These are phyloP conservation scores for Naganishia albida DNA, from an alignment of 1,284 basidiomycete genomes.

Conservation along the genomic window DNA sequence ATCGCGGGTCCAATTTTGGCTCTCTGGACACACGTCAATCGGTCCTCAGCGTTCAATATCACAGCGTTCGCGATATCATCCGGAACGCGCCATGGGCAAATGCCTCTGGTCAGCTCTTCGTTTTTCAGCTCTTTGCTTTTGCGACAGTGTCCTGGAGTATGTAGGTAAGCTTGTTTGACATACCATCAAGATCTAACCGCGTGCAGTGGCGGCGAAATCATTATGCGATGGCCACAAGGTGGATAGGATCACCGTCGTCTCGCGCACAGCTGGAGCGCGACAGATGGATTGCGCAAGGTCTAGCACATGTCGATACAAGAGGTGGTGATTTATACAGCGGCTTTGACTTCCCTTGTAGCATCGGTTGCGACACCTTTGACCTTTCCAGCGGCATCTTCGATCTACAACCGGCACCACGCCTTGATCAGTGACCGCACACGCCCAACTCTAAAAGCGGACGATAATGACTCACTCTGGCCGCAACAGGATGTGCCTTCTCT, in stretches of 20 bases:
- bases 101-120: no score
- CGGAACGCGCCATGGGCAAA: no score
- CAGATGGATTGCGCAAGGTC: background rate
- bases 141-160: no score
- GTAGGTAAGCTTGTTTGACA: no score
- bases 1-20: no score
- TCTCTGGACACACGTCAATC: no score
- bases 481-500: constrained; percentile 25
- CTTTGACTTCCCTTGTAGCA: constrained; percentile 19
- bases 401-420: background rate
- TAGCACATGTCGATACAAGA: constrained; percentile 16
- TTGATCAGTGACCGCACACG: background rate
- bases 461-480: constrained; percentile 25
- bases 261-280: no score
- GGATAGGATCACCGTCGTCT: background rate
- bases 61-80: no score
- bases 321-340: constrained; percentile 14
- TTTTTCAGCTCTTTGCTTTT: no score
- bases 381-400: constrained; percentile 27
- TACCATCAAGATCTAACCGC: no score
- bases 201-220: background rate
- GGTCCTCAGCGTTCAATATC: no score
- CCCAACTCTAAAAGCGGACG: background rate
- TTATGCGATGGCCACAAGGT: background rate
- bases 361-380: constrained; percentile 18